Percentiles rank a stretch among this genome's conserved stretches.
phyloP scores from a whole-genome alignment of 352 stramenopile species.

The Phytophthora constricta region DNA sequence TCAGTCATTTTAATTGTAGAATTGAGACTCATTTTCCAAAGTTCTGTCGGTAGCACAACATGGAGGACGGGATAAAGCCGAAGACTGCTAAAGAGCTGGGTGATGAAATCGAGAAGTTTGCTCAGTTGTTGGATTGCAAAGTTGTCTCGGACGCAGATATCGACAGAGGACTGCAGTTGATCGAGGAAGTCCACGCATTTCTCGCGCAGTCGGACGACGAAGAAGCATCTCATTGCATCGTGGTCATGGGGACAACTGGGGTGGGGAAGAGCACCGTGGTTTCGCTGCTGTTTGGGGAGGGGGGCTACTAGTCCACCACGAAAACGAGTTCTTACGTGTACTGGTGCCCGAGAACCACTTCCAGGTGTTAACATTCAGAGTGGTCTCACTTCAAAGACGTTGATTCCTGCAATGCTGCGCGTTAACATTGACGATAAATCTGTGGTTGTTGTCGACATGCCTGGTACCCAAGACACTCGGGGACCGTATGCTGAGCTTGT shows the following conservation, averaged over 20 bases:
- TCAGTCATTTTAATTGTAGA: too few species aligned
- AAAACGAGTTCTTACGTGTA: slow-evolving; percentile 12
- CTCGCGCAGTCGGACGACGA: background rate
- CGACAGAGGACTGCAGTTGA: slow-evolving; percentile 10
- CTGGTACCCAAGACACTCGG: slow-evolving; percentile 21
- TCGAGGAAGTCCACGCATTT: slow-evolving; percentile 11
- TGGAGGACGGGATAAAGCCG: too few species aligned
- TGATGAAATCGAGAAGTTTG: too few species aligned
- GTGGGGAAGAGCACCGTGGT: slow-evolving; percentile 16
- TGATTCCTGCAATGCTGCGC: slow-evolving; percentile 4
- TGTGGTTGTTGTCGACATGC: slow-evolving; percentile 19
- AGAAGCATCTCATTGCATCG: background rate
- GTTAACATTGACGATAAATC: background rate
- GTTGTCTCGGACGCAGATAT: slow-evolving; percentile 5
- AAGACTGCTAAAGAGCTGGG: too few species aligned
- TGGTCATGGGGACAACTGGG: slow-evolving; percentile 2
- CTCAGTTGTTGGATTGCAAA: slow-evolving; percentile 5
- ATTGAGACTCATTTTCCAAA: too few species aligned
- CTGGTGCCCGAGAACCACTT: slow-evolving; percentile 15
- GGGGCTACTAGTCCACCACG: slow-evolving; percentile 12
- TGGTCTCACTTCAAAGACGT: slow-evolving; percentile 8
- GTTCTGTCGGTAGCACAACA: too few species aligned
- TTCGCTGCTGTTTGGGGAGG: slow-evolving; percentile 13
- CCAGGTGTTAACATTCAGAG: slow-evolving; percentile 18
- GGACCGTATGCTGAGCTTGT: slow-evolving; percentile 25